phyloP scores from a whole-genome alignment of 495 filamentous ascomycete genomes.

The Aspergillus ostianus region DNA sequence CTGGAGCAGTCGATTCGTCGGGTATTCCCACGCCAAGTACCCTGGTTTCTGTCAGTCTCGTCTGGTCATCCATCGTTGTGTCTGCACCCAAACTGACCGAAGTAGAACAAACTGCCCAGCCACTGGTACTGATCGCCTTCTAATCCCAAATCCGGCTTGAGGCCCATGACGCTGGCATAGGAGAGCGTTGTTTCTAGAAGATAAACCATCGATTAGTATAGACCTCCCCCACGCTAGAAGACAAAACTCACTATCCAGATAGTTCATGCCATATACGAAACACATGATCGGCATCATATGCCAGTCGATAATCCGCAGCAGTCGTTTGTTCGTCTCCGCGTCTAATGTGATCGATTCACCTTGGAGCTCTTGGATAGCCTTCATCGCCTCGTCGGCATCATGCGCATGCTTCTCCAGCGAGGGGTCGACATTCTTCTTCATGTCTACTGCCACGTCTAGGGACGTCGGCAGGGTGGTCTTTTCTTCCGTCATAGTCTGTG shows the following conservation, averaged over 20 bases:
- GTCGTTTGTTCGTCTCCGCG: slow-evolving; percentile 52
- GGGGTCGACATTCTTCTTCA: slow-evolving; percentile 25
- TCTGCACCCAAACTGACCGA: slow-evolving; percentile 37
- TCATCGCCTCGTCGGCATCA: slow-evolving; percentile 61
- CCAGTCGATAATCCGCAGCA: slow-evolving; percentile 58
- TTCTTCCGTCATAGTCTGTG: slow-evolving; percentile 25
- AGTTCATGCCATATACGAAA: slow-evolving; percentile 62
- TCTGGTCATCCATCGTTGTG: background rate
- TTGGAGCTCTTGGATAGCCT: slow-evolving; percentile 48
- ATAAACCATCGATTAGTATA: background rate
- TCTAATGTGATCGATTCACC: slow-evolving; percentile 53
- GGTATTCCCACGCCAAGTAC: slow-evolving; percentile 65
- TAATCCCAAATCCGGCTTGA: slow-evolving; percentile 50
- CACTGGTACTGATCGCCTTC: slow-evolving; percentile 49
- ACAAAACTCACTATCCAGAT: slow-evolving; percentile 51
- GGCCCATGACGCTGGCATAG: slow-evolving; percentile 62
- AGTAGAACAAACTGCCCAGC: slow-evolving; percentile 61
- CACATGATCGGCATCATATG: slow-evolving; percentile 65
- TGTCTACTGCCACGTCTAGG: slow-evolving; percentile 28
- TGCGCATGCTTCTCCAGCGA: slow-evolving; percentile 51
- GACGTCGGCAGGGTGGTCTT: slow-evolving; percentile 17
- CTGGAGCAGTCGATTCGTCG: slow-evolving; percentile 59
- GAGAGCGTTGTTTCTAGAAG: slow-evolving; percentile 57
- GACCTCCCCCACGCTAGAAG: background rate
- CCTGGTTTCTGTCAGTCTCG: slow-evolving; percentile 26